Base-by-base conservation (phyloP, 441 rosid species). In the Arabidopsis hybrid region DNA sequence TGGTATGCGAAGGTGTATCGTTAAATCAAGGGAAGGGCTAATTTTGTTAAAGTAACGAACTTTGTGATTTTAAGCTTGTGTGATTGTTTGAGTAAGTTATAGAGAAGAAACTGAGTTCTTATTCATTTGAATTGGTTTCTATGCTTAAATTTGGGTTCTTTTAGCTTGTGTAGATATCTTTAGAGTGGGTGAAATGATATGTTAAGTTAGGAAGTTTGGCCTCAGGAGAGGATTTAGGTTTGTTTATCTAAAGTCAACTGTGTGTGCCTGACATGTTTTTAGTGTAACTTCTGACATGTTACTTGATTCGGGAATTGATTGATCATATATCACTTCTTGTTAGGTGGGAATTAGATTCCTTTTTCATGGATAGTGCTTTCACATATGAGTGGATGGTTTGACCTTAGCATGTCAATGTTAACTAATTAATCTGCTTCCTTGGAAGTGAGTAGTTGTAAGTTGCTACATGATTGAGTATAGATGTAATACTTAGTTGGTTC, bases 291-390 rank as follows among this genome's bases (percentile, higher is more conserved):
- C 38, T 67, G 62, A 1, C 79, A 69, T 77, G 80, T 65, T 71
- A 17, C 38, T 71, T 32, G 71, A 76, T 76, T 70, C 67, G 6
- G 39, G 80, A 47, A 76, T 62, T 56, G 34, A n/a, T 64, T 39
- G 49, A 50, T 65, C 56, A 21, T 70, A 8, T 64, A 26, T 47
- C 46, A 57, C 53, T 71, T 21, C 26, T 49, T 58, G 21, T 65
- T 70, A 3, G 69, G 71, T 65, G 67, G 71, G 67, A 71, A 71
- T 76, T 58, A 49, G 72, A 65, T 71, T 72, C 76, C 51, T 35
- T 59, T 65, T 71, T 63, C 26, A 1, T 52, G 78, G 69, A 61
- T 67, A 65, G 13, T 29, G 8, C 14, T 14, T 56, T 56, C 8
- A 16, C 6, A 38, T 57, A 8, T 50, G 32, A 38, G 39, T 70